Evolutionary conservation across 768 basidiomycete genomes (phyloP), one percentile per base, ranked within the genome.

Genomic region (Melanogaster broomeanus): DNA sequence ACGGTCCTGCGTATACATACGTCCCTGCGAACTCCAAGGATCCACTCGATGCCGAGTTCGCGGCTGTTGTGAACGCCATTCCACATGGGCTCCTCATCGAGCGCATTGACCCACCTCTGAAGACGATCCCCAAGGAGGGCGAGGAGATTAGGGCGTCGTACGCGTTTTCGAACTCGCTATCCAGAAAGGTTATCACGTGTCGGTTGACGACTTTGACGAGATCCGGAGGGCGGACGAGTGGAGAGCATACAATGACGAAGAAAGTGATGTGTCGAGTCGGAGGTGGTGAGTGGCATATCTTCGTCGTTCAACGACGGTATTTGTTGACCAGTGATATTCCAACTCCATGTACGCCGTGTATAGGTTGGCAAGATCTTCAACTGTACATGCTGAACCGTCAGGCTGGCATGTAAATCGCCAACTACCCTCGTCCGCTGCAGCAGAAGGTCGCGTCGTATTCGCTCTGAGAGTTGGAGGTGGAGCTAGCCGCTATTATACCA

Each of bases 221-320:
- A 42, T 72, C 79, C 11, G 77, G 77, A 21, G 76, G 75, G 63
- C 74, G 68, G 19, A 63, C 69, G 31, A 67, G 75, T 43, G 74
- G 76, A 49, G 61, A 70, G 57, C 48, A 55, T 45, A 73, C 71
- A 42, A 78, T 72, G 57, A 75, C 77, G 59, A 91, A 88, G 81
- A 94, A 92, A 70, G 92, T 94, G 27, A 88, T 95, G 87, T 91
- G 88, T 71, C 84, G 92, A 53, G 87, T 94, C 55, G 92, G 92
- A 41, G 90, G 89, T 69, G 90, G 90, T 85, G 57, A 63, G 83
- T 75, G 6, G 38, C n/a, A 30, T 48, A 45, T 47, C 25, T 13
- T 39, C 12, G 8, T 22, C 27, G 2, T 41, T n/a, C n/a, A 22
- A 45, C 52, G 53, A 45, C 0, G 15, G 6, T 18, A 22, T 3